Evolutionary conservation across 2,329 filamentous ascomycete genomes (phyloP), one percentile per base, ranked within the genome.

Genomic region (Stachybotrys echinatus): DNA sequence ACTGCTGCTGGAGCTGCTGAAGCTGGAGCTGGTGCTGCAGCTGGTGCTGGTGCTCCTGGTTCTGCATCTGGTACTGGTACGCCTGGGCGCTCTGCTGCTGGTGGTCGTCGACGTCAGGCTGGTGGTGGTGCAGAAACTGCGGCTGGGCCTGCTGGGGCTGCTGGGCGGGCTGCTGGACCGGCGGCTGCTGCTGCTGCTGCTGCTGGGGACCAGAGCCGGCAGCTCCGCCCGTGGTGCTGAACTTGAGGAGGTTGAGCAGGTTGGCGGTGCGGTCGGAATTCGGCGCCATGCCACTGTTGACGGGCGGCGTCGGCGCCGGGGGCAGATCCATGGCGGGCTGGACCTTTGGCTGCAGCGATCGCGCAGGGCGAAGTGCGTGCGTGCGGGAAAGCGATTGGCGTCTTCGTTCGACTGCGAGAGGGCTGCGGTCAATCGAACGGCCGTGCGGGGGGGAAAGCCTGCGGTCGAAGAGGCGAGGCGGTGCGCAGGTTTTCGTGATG

Each of bases 241-340:
- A 83, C 71, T 84, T 84, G 63, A 85, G 74, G 49, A 84, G 70
- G 56, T 80, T 83, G 61, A 85, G 68, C 58, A 85, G 62, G 56
- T 77, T 80, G 50, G 75, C 70, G 40, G 76, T 80, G 58, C 78
- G 76, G 48, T 79, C 76, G 39, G 64, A 62, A 49, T 65, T 66
- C 47, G 67, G 65, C 4, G 64, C 65, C 64, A 68, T 63, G 58
- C 65, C 64, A 57, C 63, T 64, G 52, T 68, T 71, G 56, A 70
- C 65, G 47, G 72, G 72, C 54, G 72, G 72, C 61, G 74, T 77
- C 51, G 76, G 77, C 51, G 79, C 78, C 53, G 76, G 72, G 48
- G 75, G 75, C 57, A 80, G 67, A 59, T 72, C 70, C 61, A 72
- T 67, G 58, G 53, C 51, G n/a, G n/a, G n/a, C n/a, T n/a, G n/a